phyloP scores from a whole-genome alignment of 805 yeast species.

The Lipomyces yamanashiensis region DNA sequence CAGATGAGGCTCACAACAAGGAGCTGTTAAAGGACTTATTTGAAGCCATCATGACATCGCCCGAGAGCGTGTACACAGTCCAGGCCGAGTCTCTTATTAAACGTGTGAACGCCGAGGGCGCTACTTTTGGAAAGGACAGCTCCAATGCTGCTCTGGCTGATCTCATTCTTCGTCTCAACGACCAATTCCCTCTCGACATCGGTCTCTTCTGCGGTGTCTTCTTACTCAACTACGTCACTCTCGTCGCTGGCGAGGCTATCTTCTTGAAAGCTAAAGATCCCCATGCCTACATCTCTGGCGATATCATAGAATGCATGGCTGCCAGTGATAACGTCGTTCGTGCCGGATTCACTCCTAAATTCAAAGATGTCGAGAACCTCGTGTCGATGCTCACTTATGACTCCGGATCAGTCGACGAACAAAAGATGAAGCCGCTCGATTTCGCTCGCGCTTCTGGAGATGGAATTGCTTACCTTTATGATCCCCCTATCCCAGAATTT shows the following conservation, averaged over 20 bases:
- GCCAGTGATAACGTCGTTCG: constrained; percentile 98
- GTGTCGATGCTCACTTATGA: constrained; percentile 90
- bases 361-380: constrained; percentile 89
- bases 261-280: constrained; percentile 96
- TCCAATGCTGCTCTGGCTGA: constrained; percentile 62
- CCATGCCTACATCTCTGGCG: constrained; percentile 96
- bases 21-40: constrained; percentile 74
- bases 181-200: constrained; percentile 90
- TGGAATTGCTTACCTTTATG: constrained; percentile 57
- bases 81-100: constrained; percentile 68
- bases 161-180: constrained; percentile 74
- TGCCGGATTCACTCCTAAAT: constrained; percentile 99
- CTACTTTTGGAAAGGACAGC: constrained; percentile 56
- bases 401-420: constrained; percentile 87
- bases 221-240: constrained; percentile 82
- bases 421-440: constrained; percentile 74
- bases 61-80: constrained; percentile 59
- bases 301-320: constrained; percentile 99
- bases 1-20: constrained; percentile 63
- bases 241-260: constrained; percentile 92
- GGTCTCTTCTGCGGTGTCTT: constrained; percentile 97
- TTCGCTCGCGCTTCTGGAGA: constrained; percentile 51
- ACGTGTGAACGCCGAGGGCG: constrained; percentile 65
- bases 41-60: constrained; percentile 79
- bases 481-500: constrained; percentile 97